Conservation (phyloP, 306 rosid species). For the Ammopiptanthus mongolicus region DNA sequence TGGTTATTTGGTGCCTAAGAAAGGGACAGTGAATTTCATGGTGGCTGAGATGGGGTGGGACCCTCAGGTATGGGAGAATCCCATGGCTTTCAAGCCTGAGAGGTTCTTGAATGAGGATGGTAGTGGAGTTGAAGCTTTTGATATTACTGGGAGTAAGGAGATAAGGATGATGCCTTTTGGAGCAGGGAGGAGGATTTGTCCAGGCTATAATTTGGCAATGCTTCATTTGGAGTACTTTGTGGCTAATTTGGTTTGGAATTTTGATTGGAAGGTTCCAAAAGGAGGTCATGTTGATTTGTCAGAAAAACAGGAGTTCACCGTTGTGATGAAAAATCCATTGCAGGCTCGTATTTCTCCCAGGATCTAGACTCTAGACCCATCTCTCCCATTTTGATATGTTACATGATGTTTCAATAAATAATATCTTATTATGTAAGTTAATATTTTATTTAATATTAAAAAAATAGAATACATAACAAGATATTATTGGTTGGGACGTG, state of each 20-base stretch:
- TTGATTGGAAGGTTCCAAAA: conserved; percentile 18
- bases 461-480: no score
- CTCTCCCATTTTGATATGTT: no score
- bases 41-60: conserved; percentile 37
- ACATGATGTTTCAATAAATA: no score
- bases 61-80: conserved; percentile 33
- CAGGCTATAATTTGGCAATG: conserved; percentile 19
- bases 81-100: conserved; percentile 28
- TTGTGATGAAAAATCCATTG: conserved; percentile 30
- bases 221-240: conserved; percentile 30
- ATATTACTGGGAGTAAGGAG: conserved; percentile 7
- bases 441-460: no score
- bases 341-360: neutral
- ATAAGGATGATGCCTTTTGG: conserved; percentile 42
- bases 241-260: conserved; percentile 31
- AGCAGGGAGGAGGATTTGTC: conserved; percentile 34
- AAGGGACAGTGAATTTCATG: conserved; percentile 20
- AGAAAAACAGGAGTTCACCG: conserved; percentile 24
- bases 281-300: conserved; percentile 21
- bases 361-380: no score
- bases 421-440: no score
- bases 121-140: neutral
- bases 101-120: conserved; percentile 16
- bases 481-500: no score
- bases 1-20: conserved; percentile 7